Conservation (phyloP, 192 early-diverging fungal species). For the Cladochytrium replicatum region DNA sequence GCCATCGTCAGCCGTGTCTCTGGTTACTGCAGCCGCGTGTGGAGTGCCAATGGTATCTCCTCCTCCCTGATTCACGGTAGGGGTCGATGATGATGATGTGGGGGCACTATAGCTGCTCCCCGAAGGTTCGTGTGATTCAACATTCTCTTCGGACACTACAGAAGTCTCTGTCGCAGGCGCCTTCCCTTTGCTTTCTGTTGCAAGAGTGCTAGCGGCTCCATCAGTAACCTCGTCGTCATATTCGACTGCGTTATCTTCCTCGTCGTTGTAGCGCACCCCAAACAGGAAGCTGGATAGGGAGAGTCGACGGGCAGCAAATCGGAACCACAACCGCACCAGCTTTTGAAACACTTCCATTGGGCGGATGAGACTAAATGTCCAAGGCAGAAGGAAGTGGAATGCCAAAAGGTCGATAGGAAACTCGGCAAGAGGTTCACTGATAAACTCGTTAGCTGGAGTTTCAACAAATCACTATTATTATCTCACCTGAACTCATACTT, state of each 20-base stretch:
- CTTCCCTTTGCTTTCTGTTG: too few relatives aligned
- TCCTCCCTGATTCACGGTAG: too few relatives aligned
- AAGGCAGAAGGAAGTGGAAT: constrained; percentile 66
- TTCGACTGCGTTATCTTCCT: constrained; percentile 59
- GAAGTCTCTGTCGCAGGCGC: too few relatives aligned
- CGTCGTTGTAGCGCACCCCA: constrained; percentile 51
- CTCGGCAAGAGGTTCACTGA: constrained; percentile 59
- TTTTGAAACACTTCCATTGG: constrained; percentile 47
- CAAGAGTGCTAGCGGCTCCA: too few relatives aligned
- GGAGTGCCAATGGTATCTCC: too few relatives aligned
- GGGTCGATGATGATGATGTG: too few relatives aligned
- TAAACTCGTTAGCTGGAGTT: constrained; percentile 6
- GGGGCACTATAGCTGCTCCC: not conserved
- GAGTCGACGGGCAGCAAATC: constrained; percentile 42
- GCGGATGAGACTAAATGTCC: constrained; percentile 44
- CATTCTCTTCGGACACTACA: too few relatives aligned
- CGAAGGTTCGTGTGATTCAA: not conserved
- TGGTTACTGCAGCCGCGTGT: too few relatives aligned
- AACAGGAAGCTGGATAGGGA: constrained; percentile 81
- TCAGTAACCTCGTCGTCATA: constrained; percentile 26
- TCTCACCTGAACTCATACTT: constrained; percentile 56
- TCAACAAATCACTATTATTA: constrained; percentile 5
- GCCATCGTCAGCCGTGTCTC: too few relatives aligned
- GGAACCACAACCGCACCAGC: constrained; percentile 67
- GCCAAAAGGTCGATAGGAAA: constrained; percentile 67